Conservation (phyloP, 2,329 filamentous ascomycete species). For the Talaromyces piceae region DNA sequence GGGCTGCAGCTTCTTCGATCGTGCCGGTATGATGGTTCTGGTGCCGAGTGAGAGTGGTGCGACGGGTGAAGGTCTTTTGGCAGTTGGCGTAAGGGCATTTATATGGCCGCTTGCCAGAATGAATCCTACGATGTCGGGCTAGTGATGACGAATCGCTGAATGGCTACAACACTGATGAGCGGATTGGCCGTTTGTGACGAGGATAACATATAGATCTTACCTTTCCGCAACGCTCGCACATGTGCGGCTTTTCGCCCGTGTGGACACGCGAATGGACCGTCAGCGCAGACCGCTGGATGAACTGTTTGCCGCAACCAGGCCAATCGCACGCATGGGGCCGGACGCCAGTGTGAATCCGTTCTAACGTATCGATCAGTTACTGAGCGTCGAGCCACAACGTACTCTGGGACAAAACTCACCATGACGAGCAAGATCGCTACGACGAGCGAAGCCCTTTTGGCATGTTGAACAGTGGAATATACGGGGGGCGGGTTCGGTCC, state of each 20-base stretch:
- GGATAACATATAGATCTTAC: constrained; percentile 48
- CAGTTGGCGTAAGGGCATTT: constrained; percentile 97
- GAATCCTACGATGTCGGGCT: constrained; percentile 86
- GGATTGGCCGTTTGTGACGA: neutral
- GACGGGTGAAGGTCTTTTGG: constrained; percentile 95
- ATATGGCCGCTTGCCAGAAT: constrained; percentile 92
- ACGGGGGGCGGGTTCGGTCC: constrained; percentile 51
- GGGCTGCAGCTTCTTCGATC: constrained; percentile 83
- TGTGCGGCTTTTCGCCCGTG: constrained; percentile 96
- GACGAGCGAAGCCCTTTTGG: constrained; percentile 80
- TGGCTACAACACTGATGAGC: constrained; percentile 49
- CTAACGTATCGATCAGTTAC: constrained; percentile 40
- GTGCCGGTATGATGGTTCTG: constrained; percentile 95
- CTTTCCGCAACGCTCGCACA: constrained; percentile 95
- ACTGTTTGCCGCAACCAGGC: constrained; percentile 84
- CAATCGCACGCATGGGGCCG: constrained; percentile 89
- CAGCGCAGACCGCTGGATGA: constrained; percentile 91
- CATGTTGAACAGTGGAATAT: constrained; percentile 87
- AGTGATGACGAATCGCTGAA: constrained; percentile 96
- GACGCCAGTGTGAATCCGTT: constrained; percentile 89
- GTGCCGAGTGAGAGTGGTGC: constrained; percentile 89
- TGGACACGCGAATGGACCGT: constrained; percentile 94
- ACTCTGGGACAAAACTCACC: constrained; percentile 52
- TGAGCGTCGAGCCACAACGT: neutral
- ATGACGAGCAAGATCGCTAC: constrained; percentile 90